Evolutionary conservation across 345 rosid species (phyloP), one percentile per base, ranked within the genome.

Genomic region (Excoecaria cochinchinensis): DNA sequence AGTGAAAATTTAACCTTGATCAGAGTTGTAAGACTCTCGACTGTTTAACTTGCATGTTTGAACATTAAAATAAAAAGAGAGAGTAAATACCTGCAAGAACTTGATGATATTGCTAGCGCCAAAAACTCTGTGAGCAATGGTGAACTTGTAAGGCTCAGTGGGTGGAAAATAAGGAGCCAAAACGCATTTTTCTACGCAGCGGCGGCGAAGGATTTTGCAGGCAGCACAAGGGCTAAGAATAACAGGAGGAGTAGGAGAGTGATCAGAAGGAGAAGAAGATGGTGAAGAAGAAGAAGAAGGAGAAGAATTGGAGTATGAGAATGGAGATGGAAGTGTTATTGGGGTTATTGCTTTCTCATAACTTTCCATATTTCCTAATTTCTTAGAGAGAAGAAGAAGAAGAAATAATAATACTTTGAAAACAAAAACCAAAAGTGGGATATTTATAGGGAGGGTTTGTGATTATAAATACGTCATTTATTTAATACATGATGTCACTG

Each of bases 131-230:
- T 90, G 94, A 75, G 90, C 92, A 76, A 86, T 88, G 85, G 89
- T 80, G 86, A 90, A 90, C 83, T 90, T 90, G 24, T 72, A 74
- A 1, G 94, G 90, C 36, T 88, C 92, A 12, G 89, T 83, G 22
- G 94, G 94, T 12, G 94, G 94, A 69, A 90, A 90, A 74, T 88
- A 90, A 19, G 94, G 92, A n/a, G 94, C 94, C 4, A 90, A 67
- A 40, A 88, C 80, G 65, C 94, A 90, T 60, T 88, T 90, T 4
- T 88, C 90, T 0, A 74, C 85, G 70, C 94, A 90, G 55, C 90
- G 75, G 72, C 94, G 87, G 72, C 94, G 88, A 31, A 90, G 94
- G 79, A 90, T 87, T 76, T 85, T 90, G 85, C 94, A 89, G 68
- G 94, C 92, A 15, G 94, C 94, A 60, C 94, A 90, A 6, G 94